Base-by-base conservation (phyloP, 2,329 filamentous ascomycete species). In the Epichloe gansuensis region DNA sequence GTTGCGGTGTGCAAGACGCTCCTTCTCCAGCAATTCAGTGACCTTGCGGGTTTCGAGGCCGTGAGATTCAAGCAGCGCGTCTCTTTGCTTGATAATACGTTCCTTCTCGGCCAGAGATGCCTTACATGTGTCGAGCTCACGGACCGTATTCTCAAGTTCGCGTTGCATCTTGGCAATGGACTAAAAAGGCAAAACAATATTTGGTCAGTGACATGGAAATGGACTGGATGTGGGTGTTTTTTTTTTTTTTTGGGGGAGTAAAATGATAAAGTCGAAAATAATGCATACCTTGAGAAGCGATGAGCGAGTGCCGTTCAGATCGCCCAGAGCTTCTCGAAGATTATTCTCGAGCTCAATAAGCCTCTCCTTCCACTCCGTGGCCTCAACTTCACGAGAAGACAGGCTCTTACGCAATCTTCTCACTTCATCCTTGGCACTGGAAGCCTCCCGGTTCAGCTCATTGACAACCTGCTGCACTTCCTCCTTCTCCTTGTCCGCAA, bases 381-480 rank as follows among this genome's bases (percentile, higher is more conserved):
- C 88, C 67, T 97, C 93, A 48, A 91, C 85, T 67, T 97, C 91
- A 52, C 89, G 83, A 48, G 83, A 83, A 12, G 85, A 87, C 46
- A 97, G 74, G 60, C 75, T 89, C 75, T 95, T 93, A 63, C 88
- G 85, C 58, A 97, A 74, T 62, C 81, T 82, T 57, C 90, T 80
- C 28, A 83, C 80, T 63, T 97, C 93, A 57, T 97, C 93, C 71
- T 93, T 95, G 57, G 88, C 83, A 31, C 78, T 76, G 5, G 85
- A 85, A 25, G 84, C 80, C 67, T 97, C 91, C 42, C 83, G 78
- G 65, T 96, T 97, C 59, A 97, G 83, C 58, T 96, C 89, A 63
- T 94, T 91, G 63, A 97, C 82, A 57, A 95, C 82, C 67, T 91
- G 87, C 70, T 97, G 91, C 50, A 95, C 87, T 64, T 97, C 91